These are phyloP conservation scores for Suillus spraguei DNA, from an alignment of 768 basidiomycete genomes.

Conservation along the genomic window DNA sequence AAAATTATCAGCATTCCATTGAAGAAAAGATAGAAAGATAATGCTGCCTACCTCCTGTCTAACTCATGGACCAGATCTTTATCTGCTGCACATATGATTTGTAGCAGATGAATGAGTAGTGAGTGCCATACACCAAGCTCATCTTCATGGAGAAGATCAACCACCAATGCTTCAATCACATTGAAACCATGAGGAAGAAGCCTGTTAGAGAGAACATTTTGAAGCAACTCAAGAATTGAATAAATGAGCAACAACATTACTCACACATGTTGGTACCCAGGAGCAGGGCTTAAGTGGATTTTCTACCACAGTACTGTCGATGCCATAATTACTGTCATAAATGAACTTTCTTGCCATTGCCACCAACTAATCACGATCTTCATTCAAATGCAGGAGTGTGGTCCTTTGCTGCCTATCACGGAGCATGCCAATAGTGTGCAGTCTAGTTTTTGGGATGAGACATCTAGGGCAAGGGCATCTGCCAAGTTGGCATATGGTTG, in stretches of 20 bases:
- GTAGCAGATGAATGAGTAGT: constrained; percentile 36
- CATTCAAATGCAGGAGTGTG: constrained; percentile 1
- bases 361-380: background rate
- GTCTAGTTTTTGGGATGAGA: constrained; percentile 17
- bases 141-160: constrained; percentile 42
- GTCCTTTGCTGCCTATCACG: constrained; percentile 27
- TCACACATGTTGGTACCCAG: constrained; percentile 19
- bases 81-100: constrained; percentile 22
- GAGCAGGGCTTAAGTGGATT: constrained; percentile 15
- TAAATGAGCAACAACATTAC: background rate
- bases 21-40: background rate
- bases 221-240: background rate
- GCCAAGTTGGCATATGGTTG: constrained; percentile 24
- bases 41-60: background rate
- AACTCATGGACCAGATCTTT: background rate
- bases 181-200: constrained; percentile 24
- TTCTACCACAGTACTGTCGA: constrained; percentile 18
- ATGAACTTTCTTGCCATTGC: constrained; percentile 16
- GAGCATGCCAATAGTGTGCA: constrained; percentile 20
- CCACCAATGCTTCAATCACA: constrained; percentile 29
- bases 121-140: constrained; percentile 42
- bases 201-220: constrained; percentile 40
- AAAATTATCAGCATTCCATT: background rate
- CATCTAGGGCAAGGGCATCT: constrained; percentile 33
- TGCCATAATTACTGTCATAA: constrained; percentile 16